Base-by-base conservation (phyloP, 768 basidiomycete genomes). In the Lactarius hatsudake region DNA sequence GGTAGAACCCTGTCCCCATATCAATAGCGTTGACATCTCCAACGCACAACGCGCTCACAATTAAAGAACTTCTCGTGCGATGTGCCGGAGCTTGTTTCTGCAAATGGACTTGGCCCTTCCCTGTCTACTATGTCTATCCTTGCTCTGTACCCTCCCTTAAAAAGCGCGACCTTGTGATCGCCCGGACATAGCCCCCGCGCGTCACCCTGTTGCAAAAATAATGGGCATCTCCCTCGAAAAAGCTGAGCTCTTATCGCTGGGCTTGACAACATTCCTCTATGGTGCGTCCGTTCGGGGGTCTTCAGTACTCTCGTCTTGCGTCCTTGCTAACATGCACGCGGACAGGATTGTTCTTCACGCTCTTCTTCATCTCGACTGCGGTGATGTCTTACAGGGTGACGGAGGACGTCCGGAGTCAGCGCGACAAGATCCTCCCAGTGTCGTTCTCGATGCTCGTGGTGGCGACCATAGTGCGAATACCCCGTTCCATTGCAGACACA, bases 171-270 rank as follows among this genome's bases (percentile, higher is more conserved):
- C n/a, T 10, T 51, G 48, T 23, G 48, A 51, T 53, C 26, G 26
- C 51, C 51, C 23, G 51, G 23, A 53, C 15, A 53, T 45, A 10
- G 43, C 23, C 51, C 30, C 51, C 26, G 51, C 51, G 13, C 51
- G 23, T 23, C 23, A 2, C 26, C 26, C 51, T 15, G 13, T 26
- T 17, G 51, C 51, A 26, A 28, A 53, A 53, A 26, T 15, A n/a
- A 57, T 57, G 56, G 56, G 56, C 20, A 57, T 57, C 32, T 57
- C 56, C 56, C 56, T 59, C 20, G 58, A 12, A 60, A 30, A 60
- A 45, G 38, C 42, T 12, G 42, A 60, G 42, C 42, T 60, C 8
- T 2, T 60, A 60, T 60, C 59, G 23, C 59, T 60, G 26, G 59
- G 59, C n/a, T 8, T 60, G 20, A 42, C 42, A 32, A 60, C 59